Evolutionary conservation across 352 stramenopile genomes (phyloP), one percentile per base, ranked within the genome.

Genomic region (Albugo candida): DNA sequence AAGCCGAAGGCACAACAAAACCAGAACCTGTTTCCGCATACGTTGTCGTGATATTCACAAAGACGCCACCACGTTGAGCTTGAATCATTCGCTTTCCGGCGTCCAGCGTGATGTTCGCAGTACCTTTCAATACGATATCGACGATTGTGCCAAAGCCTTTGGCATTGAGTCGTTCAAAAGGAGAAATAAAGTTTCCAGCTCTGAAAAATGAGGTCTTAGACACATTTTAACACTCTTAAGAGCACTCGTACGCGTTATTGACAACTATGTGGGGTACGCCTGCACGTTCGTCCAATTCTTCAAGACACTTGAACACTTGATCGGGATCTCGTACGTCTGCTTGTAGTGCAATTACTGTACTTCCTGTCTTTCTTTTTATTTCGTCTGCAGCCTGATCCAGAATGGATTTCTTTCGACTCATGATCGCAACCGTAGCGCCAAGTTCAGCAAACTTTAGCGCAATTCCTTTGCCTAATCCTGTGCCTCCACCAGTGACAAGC

Each of bases 41-140:
- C 16, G 84, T 97, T 47, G 92, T 95, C 35, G 81, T 96, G 60
- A 98, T 98, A 64, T 98, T 97, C 38, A 98, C 75, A 57, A 98
- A 95, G 6, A 89, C 65, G 18, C 81, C 85, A 36, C 67, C 66
- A 24, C 73, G 66, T 6, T 81, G 65, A n/a, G 64, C 66, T 42
- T 68, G 60, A 47, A 88, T 86, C 65, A 86, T 75, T 48, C 71
- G 70, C 49, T 86, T 83, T 39, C 72, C 78, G 0, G 69, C 72
- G 37, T 88, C 72, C 42, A 83, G 56, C 49, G 75, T 88, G 46
- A 92, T 71, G 55, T 88, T 88, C 53, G 74, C 74, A 21, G 73
- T 84, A 21, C 78, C 78, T 55, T 86, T 83, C 35, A 92, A 67
- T 47, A 88, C 94, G 62, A 98, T 98, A 42, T 97, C 92, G 55